Conservation (phyloP, 345 rosid genomes). For the Gossypioides kirkii region DNA sequence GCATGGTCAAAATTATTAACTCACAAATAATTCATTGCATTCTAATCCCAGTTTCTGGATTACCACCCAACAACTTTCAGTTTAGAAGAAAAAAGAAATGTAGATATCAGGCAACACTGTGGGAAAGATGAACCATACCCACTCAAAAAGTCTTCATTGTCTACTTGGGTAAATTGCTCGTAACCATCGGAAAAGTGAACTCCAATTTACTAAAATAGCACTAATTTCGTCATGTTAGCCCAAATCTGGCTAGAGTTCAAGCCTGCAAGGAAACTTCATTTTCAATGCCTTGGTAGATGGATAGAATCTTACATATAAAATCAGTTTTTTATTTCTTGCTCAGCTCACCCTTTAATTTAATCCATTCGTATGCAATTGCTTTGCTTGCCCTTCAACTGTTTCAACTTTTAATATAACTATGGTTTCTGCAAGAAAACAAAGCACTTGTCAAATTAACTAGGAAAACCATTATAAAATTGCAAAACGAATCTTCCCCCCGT, state of each 20-base stretch:
- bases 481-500: constrained; percentile 23
- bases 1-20: neutral
- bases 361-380: too few species aligned
- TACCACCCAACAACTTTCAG: neutral
- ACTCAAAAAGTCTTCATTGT: neutral
- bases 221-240: neutral
- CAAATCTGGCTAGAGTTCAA: neutral
- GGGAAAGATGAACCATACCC: neutral
- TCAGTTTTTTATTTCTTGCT: neutral
- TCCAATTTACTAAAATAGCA: neutral
- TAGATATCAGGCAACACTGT: neutral
- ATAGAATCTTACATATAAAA: neutral
- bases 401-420: neutral
- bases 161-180: neutral
- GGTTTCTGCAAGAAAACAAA: constrained; percentile 8
- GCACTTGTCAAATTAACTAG: too few species aligned
- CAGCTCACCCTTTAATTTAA: too few species aligned
- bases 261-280: neutral
- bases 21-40: neutral
- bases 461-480: neutral
- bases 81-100: neutral
- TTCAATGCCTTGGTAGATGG: neutral
- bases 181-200: neutral
- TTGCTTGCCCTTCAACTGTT: too few species aligned
- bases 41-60: neutral